Conservation (phyloP, 305 asterid species). For the Lippia alba region DNA sequence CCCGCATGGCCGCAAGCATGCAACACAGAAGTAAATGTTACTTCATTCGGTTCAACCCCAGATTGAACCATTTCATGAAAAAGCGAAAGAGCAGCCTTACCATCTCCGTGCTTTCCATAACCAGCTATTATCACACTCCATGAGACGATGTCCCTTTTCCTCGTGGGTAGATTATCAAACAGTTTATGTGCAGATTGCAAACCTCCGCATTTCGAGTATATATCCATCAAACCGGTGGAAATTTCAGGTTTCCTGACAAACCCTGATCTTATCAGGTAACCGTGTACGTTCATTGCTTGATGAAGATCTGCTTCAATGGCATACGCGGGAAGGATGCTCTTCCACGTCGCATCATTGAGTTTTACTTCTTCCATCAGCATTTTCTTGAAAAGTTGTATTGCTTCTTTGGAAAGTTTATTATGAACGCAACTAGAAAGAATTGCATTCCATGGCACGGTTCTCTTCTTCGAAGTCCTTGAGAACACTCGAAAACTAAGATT, state of each 20-base stretch:
- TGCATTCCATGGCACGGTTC: constrained; percentile 89
- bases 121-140: constrained; percentile 90
- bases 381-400: constrained; percentile 69
- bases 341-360: constrained; percentile 77
- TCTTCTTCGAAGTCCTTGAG: constrained; percentile 60
- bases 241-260: constrained; percentile 65
- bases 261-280: constrained; percentile 73
- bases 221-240: constrained; percentile 76
- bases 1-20: constrained; percentile 92
- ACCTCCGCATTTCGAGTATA: constrained; percentile 81
- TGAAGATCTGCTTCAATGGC: constrained; percentile 71
- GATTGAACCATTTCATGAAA: constrained; percentile 78
- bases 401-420: constrained; percentile 60
- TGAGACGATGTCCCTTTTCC: constrained; percentile 67
- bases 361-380: constrained; percentile 62
- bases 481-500: constrained; percentile 60
- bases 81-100: constrained; percentile 62
- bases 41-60: constrained; percentile 78
- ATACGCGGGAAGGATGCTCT: constrained; percentile 87
- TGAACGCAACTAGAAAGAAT: constrained; percentile 76
- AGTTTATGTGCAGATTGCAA: constrained; percentile 61
- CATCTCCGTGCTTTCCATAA: constrained; percentile 81
- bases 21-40: constrained; percentile 79
- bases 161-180: constrained; percentile 51
- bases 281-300: constrained; percentile 70